A percentile compares a stretch with the other conserved stretches of the same genome.
Conservation (phyloP, 2,329 filamentous ascomycete genomes). For the Elsinoe batatas region DNA sequence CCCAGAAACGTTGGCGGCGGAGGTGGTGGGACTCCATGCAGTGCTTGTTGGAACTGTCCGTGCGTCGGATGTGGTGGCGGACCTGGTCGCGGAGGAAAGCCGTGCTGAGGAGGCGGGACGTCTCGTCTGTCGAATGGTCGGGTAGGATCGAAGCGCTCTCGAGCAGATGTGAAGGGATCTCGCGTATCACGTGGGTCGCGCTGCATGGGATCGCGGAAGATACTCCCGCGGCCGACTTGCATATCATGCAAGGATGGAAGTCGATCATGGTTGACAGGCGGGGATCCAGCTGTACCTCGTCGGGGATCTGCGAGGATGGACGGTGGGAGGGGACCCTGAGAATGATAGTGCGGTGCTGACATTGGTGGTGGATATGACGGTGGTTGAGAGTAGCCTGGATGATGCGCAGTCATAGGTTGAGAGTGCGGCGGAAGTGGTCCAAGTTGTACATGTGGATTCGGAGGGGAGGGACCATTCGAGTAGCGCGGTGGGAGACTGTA, state of each 20-base stretch:
- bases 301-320: neutral
- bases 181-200: neutral
- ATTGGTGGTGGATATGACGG: slow-evolving; percentile 1
- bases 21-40: neutral
- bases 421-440: neutral
- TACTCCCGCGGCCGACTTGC: neutral
- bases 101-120: neutral
- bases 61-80: neutral
- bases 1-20: neutral
- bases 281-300: neutral
- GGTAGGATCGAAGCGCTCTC: neutral
- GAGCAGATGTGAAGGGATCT: neutral
- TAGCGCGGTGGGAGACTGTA: neutral
- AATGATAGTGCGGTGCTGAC: slow-evolving; percentile 1
- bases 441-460: slow-evolving; percentile 1
- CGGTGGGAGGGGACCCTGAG: neutral
- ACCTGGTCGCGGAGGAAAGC: neutral
- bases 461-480: slow-evolving; percentile 4
- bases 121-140: slow-evolving; percentile 1
- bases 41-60: neutral
- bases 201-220: neutral
- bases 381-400: neutral
- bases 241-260: slow-evolving; percentile 1
- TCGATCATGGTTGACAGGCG: neutral
- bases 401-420: neutral